Evolutionary conservation across 2,329 filamentous ascomycete genomes (phyloP).

Genomic region (Cordyceps javanica): DNA sequence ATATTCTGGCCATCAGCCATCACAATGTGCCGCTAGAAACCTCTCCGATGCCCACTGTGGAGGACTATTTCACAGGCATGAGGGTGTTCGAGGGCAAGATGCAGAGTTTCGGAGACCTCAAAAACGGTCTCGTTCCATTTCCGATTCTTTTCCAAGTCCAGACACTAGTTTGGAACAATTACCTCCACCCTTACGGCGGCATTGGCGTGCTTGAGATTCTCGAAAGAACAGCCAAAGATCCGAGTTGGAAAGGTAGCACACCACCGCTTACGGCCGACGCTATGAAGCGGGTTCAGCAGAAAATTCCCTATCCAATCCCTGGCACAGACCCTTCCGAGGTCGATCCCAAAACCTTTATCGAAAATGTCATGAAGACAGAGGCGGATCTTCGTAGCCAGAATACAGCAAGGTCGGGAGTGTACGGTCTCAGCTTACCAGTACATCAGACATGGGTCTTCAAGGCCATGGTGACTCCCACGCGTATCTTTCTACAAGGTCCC

Average conservation of each 20-base stretch:
- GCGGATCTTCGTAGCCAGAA: conserved; percentile 24
- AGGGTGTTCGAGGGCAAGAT: conserved; percentile 27
- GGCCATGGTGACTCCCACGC: conserved; percentile 53
- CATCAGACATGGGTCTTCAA: conserved; percentile 49
- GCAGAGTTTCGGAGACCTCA: conserved; percentile 17
- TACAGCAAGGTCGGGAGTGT: conserved; percentile 20
- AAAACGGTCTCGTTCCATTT: conserved; percentile 37
- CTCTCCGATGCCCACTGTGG: conserved; percentile 7
- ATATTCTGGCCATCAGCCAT: conserved; percentile 21
- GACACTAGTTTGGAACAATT: conserved; percentile 56
- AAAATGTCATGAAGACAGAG: conserved; percentile 35
- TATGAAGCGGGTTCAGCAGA: conserved; percentile 44
- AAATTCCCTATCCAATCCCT: conserved; percentile 50
- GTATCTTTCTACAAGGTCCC: conserved; percentile 52
- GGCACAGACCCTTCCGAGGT: conserved; percentile 38
- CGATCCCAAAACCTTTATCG: conserved; percentile 33
- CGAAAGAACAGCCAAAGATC: conserved; percentile 21
- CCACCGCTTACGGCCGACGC: conserved; percentile 45
- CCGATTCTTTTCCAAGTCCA: conserved; percentile 56
- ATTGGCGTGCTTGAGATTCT: conserved; percentile 40
- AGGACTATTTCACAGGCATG: conserved; percentile 22
- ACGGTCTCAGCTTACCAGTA: conserved; percentile 23
- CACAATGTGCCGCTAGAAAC: conserved; percentile 14
- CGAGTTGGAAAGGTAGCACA: conserved; percentile 18
- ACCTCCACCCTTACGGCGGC: conserved; percentile 50